phyloP scores from a whole-genome alignment of 768 basidiomycete genomes.

The Lactarius trivialis region DNA sequence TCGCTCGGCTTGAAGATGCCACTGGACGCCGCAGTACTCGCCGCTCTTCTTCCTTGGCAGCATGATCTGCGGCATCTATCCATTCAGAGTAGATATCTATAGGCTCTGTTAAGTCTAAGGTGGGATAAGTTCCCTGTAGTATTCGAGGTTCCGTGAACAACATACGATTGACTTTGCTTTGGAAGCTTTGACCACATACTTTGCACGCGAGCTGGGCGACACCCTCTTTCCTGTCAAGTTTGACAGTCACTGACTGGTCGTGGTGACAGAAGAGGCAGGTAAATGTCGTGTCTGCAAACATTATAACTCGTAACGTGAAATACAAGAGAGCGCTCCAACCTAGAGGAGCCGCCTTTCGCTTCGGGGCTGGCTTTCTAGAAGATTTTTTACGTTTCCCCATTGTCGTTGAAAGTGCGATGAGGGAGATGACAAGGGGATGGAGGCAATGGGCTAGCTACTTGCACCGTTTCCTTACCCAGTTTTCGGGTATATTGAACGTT shows the following conservation, averaged over 20 bases:
- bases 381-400: slow-evolving; percentile 95
- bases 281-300: slow-evolving; percentile 62
- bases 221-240: slow-evolving; percentile 81
- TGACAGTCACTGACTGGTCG: slow-evolving; percentile 80
- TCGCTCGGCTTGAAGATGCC: slow-evolving; percentile 46
- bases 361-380: slow-evolving; percentile 66
- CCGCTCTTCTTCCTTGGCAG: slow-evolving; percentile 53
- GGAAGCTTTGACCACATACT: slow-evolving; percentile 82
- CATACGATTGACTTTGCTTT: slow-evolving; percentile 83
- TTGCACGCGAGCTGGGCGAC: slow-evolving; percentile 74
- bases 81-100: slow-evolving; percentile 89
- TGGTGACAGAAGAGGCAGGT: slow-evolving; percentile 88
- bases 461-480: too few relatives aligned
- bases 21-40: slow-evolving; percentile 42
- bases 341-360: slow-evolving; percentile 62
- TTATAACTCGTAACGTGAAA: slow-evolving; percentile 4
- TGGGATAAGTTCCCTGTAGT: slow-evolving; percentile 20
- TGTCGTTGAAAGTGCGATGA: slow-evolving; percentile 7
- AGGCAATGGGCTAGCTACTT: background rate
- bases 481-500: background rate
- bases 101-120: slow-evolving; percentile 73
- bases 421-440: background rate
- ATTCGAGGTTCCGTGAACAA: slow-evolving; percentile 9
- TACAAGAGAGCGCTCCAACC: slow-evolving; percentile 39
- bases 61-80: slow-evolving; percentile 85